phyloP scores from a whole-genome alignment of 768 basidiomycete genomes.

The Guyanaporus albipodus region DNA sequence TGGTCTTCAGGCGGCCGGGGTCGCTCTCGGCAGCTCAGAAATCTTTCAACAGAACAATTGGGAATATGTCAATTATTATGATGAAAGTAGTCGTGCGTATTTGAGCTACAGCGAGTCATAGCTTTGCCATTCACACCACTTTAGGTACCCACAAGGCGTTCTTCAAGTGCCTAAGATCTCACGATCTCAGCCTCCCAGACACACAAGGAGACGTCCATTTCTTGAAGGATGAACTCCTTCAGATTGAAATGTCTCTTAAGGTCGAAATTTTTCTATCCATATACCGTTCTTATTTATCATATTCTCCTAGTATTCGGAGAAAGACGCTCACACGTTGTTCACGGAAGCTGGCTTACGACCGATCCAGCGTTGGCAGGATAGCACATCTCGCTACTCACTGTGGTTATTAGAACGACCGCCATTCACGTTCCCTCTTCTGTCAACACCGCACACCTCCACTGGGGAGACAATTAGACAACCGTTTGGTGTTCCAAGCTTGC shows the following conservation, averaged over 20 bases:
- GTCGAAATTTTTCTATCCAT: constrained; percentile 37
- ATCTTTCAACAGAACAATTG: constrained; percentile 66
- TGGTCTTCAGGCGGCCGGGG: constrained; percentile 67
- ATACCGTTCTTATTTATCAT: not conserved
- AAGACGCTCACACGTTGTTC: constrained; percentile 69
- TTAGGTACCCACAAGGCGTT: constrained; percentile 83
- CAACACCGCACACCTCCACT: constrained; percentile 32
- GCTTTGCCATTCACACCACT: not conserved
- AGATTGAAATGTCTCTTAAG: constrained; percentile 88
- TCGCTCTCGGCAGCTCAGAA: constrained; percentile 59
- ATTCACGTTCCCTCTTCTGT: constrained; percentile 68
- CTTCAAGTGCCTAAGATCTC: constrained; percentile 61
- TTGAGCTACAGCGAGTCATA: not conserved
- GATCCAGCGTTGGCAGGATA: constrained; percentile 82
- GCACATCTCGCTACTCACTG: constrained; percentile 66
- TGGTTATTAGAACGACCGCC: constrained; percentile 89
- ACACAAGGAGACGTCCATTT: constrained; percentile 48
- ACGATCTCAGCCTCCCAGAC: constrained; percentile 52
- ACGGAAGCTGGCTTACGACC: constrained; percentile 72
- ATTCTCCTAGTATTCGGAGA: constrained; percentile 65
- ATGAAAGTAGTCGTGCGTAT: constrained; percentile 46
- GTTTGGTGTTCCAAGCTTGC: constrained; percentile 66
- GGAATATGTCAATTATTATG: constrained; percentile 65
- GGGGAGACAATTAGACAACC: constrained; percentile 22
- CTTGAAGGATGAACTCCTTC: constrained; percentile 67